Evolutionary conservation across 164 flowering plant species (phyloP).

Genomic region (Warburgia ugandensis): DNA sequence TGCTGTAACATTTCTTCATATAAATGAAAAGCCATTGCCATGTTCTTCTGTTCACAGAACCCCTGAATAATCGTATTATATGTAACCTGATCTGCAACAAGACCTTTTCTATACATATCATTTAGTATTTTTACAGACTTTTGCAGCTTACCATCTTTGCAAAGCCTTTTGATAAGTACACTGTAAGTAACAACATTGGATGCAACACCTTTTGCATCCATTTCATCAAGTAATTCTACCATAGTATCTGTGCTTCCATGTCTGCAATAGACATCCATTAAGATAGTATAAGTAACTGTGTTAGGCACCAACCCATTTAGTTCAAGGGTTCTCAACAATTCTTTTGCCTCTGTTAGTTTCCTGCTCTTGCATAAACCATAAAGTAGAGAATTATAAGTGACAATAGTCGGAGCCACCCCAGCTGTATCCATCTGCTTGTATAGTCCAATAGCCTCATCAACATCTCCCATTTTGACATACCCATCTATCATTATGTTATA

Average conservation of each 20-base stretch:
- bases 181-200: slow-evolving; percentile 62
- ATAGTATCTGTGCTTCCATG: slow-evolving; percentile 26
- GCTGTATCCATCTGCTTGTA: slow-evolving; percentile 26
- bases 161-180: slow-evolving; percentile 52
- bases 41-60: slow-evolving; percentile 41
- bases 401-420: slow-evolving; percentile 51
- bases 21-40: slow-evolving; percentile 34
- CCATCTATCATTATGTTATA: slow-evolving; percentile 71
- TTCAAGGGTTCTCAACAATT: slow-evolving; percentile 27
- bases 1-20: slow-evolving; percentile 36
- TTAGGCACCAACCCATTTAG: slow-evolving; percentile 43
- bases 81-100: slow-evolving; percentile 51
- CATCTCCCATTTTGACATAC: slow-evolving; percentile 49
- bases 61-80: slow-evolving; percentile 64
- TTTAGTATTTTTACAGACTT: slow-evolving; percentile 32
- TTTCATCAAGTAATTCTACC: slow-evolving; percentile 35
- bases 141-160: slow-evolving; percentile 38
- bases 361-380: slow-evolving; percentile 57
- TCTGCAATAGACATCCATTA: slow-evolving; percentile 63
- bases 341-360: slow-evolving; percentile 36
- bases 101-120: slow-evolving; percentile 39
- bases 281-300: slow-evolving; percentile 54
- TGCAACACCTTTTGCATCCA: slow-evolving; percentile 35
- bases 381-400: slow-evolving; percentile 67
- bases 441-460: slow-evolving; percentile 38